Conservation (phyloP, 805 yeast genomes). For the Kluyveromyces dobzhanskii region DNA sequence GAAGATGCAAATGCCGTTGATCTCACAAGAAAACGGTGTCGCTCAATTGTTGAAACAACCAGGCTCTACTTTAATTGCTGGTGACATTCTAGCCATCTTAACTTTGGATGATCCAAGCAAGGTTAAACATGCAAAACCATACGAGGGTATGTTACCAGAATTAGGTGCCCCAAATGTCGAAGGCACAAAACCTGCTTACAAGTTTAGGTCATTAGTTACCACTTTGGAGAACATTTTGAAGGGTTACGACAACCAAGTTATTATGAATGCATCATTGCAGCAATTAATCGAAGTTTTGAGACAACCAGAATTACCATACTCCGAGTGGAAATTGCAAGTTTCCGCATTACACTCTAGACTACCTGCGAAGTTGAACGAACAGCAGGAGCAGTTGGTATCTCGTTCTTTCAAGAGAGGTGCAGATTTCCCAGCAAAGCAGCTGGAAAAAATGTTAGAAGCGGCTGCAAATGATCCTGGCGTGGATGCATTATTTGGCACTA, state of each 20-base stretch:
- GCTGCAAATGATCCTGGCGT: slow-evolving; percentile 39
- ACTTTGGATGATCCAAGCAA: slow-evolving; percentile 94
- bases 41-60: slow-evolving; percentile 94
- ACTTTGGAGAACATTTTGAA: slow-evolving; percentile 71
- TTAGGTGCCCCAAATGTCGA: slow-evolving; percentile 73
- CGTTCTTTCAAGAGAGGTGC: slow-evolving; percentile 58
- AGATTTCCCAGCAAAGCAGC: slow-evolving; percentile 89
- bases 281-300: slow-evolving; percentile 64
- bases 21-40: slow-evolving; percentile 88
- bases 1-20: slow-evolving; percentile 98
- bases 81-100: slow-evolving; percentile 92
- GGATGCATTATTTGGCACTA: slow-evolving; percentile 45
- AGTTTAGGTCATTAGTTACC: slow-evolving; percentile 47
- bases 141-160: slow-evolving; percentile 87
- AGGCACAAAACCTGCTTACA: slow-evolving; percentile 80
- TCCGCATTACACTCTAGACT: slow-evolving; percentile 91
- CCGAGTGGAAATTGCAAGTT: slow-evolving; percentile 80
- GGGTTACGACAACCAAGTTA: slow-evolving; percentile 94
- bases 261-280: slow-evolving; percentile 76
- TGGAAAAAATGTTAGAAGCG: slow-evolving; percentile 64
- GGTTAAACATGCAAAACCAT: slow-evolving; percentile 94
- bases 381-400: slow-evolving; percentile 55
- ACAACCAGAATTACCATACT: slow-evolving; percentile 78
- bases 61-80: slow-evolving; percentile 93
- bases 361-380: slow-evolving; percentile 66